phyloP scores from a whole-genome alignment of 225 moss, liverwort and hornwort genomes.

The Takakia lepidozioides region DNA sequence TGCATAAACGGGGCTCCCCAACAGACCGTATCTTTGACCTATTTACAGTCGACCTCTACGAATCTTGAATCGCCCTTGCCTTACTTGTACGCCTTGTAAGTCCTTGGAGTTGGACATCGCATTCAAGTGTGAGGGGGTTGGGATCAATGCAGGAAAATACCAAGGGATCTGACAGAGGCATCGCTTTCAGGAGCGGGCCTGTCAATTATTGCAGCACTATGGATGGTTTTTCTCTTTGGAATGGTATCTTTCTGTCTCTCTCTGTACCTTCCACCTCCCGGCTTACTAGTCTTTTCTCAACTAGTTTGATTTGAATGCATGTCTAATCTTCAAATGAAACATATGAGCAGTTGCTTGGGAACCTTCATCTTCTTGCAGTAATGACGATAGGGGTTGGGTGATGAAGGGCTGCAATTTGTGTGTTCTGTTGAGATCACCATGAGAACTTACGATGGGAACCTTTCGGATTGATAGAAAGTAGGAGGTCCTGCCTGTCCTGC shows the following conservation, averaged over 20 bases:
- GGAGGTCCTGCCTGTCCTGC: too few relatives aligned
- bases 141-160: slow-evolving; percentile 58
- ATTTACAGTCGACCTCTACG: neutral
- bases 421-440: too few relatives aligned
- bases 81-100: neutral
- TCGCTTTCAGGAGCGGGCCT: slow-evolving; percentile 75
- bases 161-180: slow-evolving; percentile 77
- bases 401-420: too few relatives aligned
- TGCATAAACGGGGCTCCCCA: too few relatives aligned
- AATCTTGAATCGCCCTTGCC: neutral
- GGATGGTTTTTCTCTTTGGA: slow-evolving; percentile 73
- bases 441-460: too few relatives aligned
- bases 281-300: neutral
- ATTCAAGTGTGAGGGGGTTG: slow-evolving; percentile 11
- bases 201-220: slow-evolving; percentile 69
- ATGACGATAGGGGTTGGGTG: too few relatives aligned
- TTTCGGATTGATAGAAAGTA: too few relatives aligned
- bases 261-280: too few relatives aligned
- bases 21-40: neutral
- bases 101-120: neutral
- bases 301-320: neutral
- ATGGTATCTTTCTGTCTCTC: too few relatives aligned
- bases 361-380: too few relatives aligned
- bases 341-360: too few relatives aligned
- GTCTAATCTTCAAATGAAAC: neutral